Evolutionary conservation across 345 rosid genomes (phyloP).

Genomic region (Populus pruinosa): DNA sequence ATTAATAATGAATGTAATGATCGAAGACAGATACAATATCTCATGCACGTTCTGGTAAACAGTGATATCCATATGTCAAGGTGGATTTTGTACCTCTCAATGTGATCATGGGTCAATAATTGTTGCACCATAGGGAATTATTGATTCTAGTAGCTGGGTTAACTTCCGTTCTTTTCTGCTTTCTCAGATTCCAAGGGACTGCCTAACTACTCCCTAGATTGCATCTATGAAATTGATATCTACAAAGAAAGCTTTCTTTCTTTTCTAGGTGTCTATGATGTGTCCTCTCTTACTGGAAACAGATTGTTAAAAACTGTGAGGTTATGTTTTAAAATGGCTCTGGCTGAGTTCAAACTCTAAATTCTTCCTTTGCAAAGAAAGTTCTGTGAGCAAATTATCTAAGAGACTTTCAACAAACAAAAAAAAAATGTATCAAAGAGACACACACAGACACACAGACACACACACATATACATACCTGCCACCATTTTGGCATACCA

Average conservation of each 20-base stretch:
- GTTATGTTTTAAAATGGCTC: neutral
- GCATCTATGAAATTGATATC: neutral
- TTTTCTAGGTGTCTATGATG: neutral
- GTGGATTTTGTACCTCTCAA: neutral
- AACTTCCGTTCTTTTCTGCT: neutral
- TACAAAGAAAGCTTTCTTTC: neutral
- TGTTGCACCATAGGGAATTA: neutral
- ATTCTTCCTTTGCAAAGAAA: neutral
- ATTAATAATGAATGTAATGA: neutral
- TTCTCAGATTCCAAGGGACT: constrained; percentile 1
- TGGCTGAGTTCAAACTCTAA: constrained; percentile 3
- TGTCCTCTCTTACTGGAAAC: neutral
- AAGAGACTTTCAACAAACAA: too few species aligned
- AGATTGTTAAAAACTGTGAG: neutral
- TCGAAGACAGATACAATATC: neutral
- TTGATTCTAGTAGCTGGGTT: neutral
- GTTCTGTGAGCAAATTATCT: neutral
- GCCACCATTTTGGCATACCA: constrained; percentile 33
- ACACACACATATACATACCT: neutral
- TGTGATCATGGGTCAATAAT: constrained; percentile 3
- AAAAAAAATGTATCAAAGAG: neutral
- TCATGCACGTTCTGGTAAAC: neutral
- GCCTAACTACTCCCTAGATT: neutral
- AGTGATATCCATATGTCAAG: neutral
- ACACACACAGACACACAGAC: too few species aligned